phyloP scores from a whole-genome alignment of 2,329 filamentous ascomycete species.

The Exophiala lecanii-corni region DNA sequence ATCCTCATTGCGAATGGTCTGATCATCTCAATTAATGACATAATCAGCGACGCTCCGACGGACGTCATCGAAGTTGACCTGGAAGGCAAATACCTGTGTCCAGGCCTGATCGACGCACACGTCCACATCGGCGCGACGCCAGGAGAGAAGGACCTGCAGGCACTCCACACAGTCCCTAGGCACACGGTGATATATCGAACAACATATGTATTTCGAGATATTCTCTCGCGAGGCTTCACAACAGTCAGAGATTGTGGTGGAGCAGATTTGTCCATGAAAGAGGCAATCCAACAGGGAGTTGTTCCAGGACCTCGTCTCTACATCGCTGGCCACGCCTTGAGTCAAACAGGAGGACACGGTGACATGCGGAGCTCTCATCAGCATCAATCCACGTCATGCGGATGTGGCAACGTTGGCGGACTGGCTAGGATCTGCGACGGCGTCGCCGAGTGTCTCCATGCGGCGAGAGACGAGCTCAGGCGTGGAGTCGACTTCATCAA shows the following conservation, averaged over 20 bases:
- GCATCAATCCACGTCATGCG: conserved; percentile 41
- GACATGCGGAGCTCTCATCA: conserved; percentile 45
- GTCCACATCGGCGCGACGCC: conserved; percentile 47
- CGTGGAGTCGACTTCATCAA: conserved; percentile 58
- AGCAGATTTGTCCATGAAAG: conserved; percentile 50
- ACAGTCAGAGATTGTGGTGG: conserved; percentile 56
- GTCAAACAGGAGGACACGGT: conserved; percentile 56
- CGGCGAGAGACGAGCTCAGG: conserved; percentile 51
- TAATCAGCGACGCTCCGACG: not conserved
- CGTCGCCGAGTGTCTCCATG: conserved; percentile 50
- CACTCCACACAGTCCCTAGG: conserved; percentile 34
- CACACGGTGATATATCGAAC: conserved; percentile 38
- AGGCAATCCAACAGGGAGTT: conserved; percentile 54
- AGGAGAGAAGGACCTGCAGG: conserved; percentile 36
- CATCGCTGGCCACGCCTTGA: conserved; percentile 51
- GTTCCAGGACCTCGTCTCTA: conserved; percentile 54
- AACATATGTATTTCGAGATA: conserved; percentile 46
- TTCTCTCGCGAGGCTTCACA: conserved; percentile 56
- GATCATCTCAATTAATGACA: conserved; percentile 28
- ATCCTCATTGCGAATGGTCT: conserved; percentile 36
- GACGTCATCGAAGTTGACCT: conserved; percentile 34
- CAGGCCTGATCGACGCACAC: conserved; percentile 51
- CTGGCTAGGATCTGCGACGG: conserved; percentile 50
- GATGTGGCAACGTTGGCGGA: conserved; percentile 25
- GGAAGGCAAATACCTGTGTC: conserved; percentile 43